Base-by-base conservation (phyloP, 441 rosid species). In the Erodium trifolium region DNA sequence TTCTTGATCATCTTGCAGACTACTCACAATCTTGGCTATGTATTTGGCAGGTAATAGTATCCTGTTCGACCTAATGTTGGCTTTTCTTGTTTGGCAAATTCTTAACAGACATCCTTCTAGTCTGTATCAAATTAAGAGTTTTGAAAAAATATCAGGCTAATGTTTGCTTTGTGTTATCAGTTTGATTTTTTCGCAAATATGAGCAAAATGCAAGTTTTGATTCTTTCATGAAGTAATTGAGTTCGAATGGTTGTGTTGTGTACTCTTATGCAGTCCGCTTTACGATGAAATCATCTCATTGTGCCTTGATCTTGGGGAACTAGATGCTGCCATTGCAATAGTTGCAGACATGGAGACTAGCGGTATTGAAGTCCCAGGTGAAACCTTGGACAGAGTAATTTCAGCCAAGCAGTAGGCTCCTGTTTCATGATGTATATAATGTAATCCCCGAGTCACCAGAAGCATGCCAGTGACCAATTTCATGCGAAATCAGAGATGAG, bases 301-400 rank as follows among this genome's bases (percentile, higher is more conserved):
- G 67, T 93, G 97, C 76, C 79, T 93, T 45, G 96, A 86, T 70
- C 85, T 91, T 9, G 94, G 93, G 71, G 98, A 93, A 72, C 81
- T 87, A 69, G 97, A 93, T 59, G 97, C 96, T 4, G 95, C 95
- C 51, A 73, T 93, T 65, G 95, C 93, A 6, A 88, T 91, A 69
- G 95, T 89, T 49, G 96, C 97, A 3, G 99, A 91, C 74, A 75
- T 91, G 88, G 99, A 91, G 81, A 82, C 88, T 0, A 65, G 90
- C 11, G 93, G 97, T 74, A 83, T 91, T 39, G 41, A 80, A 0
- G 92, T 89, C 6, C 88, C 90, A 6, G 92, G 83, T 55, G 79
- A 88, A 76, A 91, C 88, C 63, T 76, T 93, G 18, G 97, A 91
- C 80, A 72, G 72, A 72, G 93, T 94, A 62, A 94, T 94, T 67